Base-by-base conservation (phyloP, 257 asterid species). In the Capsicum pubescens region DNA sequence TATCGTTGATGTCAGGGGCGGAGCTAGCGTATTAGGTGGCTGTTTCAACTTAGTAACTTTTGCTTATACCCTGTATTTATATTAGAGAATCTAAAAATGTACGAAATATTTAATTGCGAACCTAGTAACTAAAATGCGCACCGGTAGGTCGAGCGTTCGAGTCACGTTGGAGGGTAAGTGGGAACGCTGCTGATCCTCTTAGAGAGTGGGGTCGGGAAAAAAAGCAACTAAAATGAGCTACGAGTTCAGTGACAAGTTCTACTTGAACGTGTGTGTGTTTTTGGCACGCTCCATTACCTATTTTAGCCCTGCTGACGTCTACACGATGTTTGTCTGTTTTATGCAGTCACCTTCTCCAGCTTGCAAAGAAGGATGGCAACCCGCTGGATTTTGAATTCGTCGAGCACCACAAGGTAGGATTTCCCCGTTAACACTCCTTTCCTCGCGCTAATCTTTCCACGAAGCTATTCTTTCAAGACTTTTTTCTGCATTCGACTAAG, bases 341-440 rank as follows among this genome's bases (percentile, higher is more conserved):
- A 54, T 74, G 89, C 92, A 97, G 99, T 95, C 99, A 97, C 91
- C 98, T 97, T 84, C 90, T 93, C 83, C 95, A 95, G 91, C 95
- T 97, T 15, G 90, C 99, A 74, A 86, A 88, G 88, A 92, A 89
- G 87, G 98, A 98, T 58, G 98, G 97, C 56, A 91, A 87, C 52
- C 99, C 99, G 17, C 91, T 97, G 79, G 95, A 91, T 83, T 95
- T 92, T 69, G 85, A 90, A 50, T 97, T 97, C 84, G 95, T 95
- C 4, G 99, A 97, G 88, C 99, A 97, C 91, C 97, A 94, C 83
- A 96, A 96, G 82, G 99, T 94, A 89, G 9, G 84, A 14, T n/a
- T n/a, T 44, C 26, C 59, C n/a, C 70, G 81, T 7, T 9, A n/a
- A 12, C 85, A 64, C 44, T 78, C 54, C 68, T 48, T 26, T 55